phyloP scores from a whole-genome alignment of 371 early-diverging fungal species.

The Mortierella sp. region DNA sequence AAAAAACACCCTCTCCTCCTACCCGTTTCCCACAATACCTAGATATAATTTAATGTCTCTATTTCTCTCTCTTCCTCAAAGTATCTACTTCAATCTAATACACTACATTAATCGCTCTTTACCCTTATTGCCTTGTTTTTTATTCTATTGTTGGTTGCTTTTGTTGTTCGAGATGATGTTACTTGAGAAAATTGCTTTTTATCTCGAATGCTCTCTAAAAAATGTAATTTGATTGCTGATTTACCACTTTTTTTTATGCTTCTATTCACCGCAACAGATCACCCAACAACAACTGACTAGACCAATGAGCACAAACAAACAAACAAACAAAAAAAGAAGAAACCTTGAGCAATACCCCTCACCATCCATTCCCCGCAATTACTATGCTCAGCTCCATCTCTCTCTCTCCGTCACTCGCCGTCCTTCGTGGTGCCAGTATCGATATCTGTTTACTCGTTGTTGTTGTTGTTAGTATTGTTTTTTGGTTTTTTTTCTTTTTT shows the following conservation, averaged over 20 bases:
- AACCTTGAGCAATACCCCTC: neutral
- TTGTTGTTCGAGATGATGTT: neutral
- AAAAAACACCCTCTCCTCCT: neutral
- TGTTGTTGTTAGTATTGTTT: too few species aligned
- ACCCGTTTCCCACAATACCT: neutral
- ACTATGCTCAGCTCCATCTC: neutral
- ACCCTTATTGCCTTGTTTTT: neutral
- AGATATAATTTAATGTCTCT: constrained; percentile 5
- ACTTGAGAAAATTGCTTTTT: too few species aligned
- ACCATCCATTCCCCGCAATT: neutral
- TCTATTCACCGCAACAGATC: constrained; percentile 10
- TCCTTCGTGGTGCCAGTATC: too few species aligned
- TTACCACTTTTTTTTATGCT: neutral
- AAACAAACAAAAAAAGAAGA: neutral
- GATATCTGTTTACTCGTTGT: too few species aligned
- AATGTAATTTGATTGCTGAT: neutral
- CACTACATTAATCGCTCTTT: constrained; percentile 1
- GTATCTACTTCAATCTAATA: constrained; percentile 6
- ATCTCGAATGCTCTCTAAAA: neutral
- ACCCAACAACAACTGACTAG: constrained; percentile 38
- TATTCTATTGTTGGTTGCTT: neutral
- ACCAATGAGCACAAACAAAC: neutral
- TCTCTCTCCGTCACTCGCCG: too few species aligned
- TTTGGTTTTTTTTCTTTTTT: neutral
- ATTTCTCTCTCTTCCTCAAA: neutral